Conservation (phyloP, 106 monocot genomes). For the Narthecium ossifragum region DNA sequence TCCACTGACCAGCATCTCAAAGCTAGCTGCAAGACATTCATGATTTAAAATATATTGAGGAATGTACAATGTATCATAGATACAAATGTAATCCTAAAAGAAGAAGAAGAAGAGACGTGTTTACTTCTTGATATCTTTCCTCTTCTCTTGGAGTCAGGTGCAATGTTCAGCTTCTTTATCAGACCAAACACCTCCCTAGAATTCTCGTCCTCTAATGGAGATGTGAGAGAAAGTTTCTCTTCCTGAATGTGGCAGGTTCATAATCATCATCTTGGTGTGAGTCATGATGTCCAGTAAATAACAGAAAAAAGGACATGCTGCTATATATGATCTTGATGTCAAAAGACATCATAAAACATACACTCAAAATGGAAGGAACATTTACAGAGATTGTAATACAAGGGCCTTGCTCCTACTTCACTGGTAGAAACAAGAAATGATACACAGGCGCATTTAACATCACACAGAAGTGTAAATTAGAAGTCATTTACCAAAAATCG, state of each 20-base stretch:
- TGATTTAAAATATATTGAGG: constrained; percentile 1
- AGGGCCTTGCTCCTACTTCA: too few relatives aligned
- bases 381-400: not conserved
- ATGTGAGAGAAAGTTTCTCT: constrained; percentile 24
- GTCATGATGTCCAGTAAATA: not conserved
- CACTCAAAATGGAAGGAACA: not conserved
- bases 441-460: too few relatives aligned
- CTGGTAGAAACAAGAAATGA: too few relatives aligned
- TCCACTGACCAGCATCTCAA: constrained; percentile 34
- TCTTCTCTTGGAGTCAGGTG: constrained; percentile 55
- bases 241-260: constrained; percentile 16
- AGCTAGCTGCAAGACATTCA: constrained; percentile 42
- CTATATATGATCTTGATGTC: not conserved
- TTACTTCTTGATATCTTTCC: constrained; percentile 50
- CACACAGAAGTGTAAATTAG: too few relatives aligned
- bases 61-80: not conserved
- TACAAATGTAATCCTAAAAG: constrained; percentile 1
- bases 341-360: not conserved
- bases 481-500: too few relatives aligned
- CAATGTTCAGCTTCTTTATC: constrained; percentile 81
- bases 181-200: constrained; percentile 85
- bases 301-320: not conserved
- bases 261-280: not conserved
- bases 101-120: not conserved
- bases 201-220: constrained; percentile 57